phyloP scores from a whole-genome alignment of 1,139 yeast genomes.

The Nematodospora anomalae region DNA sequence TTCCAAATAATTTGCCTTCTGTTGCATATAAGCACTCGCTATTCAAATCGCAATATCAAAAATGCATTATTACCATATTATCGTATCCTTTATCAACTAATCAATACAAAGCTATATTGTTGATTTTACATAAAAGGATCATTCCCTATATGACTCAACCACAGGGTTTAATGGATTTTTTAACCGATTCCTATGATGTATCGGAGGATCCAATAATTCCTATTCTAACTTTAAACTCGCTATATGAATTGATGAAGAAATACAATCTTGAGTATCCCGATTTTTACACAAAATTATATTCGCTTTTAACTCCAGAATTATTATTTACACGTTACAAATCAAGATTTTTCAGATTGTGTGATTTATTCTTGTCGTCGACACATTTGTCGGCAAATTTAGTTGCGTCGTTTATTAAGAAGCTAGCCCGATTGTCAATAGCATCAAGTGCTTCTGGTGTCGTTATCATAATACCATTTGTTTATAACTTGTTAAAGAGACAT shows the following conservation, averaged over 20 bases:
- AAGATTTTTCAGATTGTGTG: constrained; percentile 84
- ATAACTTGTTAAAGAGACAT: constrained; percentile 84
- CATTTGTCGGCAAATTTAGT: constrained; percentile 82
- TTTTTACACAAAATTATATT: constrained; percentile 79
- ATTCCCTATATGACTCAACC: constrained; percentile 83
- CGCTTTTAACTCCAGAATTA: constrained; percentile 71
- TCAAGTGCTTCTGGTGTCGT: constrained; percentile 92
- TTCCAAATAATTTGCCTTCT: constrained; percentile 47
- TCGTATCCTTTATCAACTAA: constrained; percentile 46
- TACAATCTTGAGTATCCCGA: constrained; percentile 91
- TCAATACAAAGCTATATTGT: constrained; percentile 70
- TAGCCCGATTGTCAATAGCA: constrained; percentile 72
- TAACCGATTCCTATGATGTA: constrained; percentile 77
- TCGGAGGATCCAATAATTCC: constrained; percentile 69
- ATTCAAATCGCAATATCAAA: constrained; percentile 70
- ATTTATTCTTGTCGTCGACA: constrained; percentile 80
- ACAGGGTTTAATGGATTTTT: constrained; percentile 84
- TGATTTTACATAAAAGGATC: constrained; percentile 76
- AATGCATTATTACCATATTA: constrained; percentile 60
- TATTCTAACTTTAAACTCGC: constrained; percentile 80
- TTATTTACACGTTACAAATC: constrained; percentile 80
- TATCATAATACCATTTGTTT: constrained; percentile 83
- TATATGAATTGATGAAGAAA: constrained; percentile 79
- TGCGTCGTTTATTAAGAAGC: constrained; percentile 84
- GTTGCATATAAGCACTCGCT: constrained; percentile 53